Evolutionary conservation across 108 stramenopile genomes (phyloP).

Genomic region (Fragilaria crotonensis): DNA sequence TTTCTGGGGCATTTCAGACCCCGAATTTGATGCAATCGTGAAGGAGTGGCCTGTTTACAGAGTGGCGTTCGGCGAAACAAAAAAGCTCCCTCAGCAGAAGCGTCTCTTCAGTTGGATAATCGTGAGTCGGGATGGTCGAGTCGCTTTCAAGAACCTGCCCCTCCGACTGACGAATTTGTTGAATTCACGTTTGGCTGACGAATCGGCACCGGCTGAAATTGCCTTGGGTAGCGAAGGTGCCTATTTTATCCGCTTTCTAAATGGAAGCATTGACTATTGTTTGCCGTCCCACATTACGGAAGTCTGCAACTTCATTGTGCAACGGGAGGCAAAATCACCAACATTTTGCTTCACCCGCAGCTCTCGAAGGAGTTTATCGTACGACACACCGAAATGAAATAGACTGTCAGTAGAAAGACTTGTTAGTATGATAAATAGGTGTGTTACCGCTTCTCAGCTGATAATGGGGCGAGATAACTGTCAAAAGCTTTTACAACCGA

Average conservation of each 20-base stretch:
- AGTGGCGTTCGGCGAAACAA: slow-evolving; percentile 57
- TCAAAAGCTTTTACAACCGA: too few relatives aligned
- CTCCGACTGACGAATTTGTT: slow-evolving; percentile 48
- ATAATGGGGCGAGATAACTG: too few relatives aligned
- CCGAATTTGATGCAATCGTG: slow-evolving; percentile 43
- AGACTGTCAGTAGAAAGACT: too few relatives aligned
- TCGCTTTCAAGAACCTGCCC: slow-evolving; percentile 75
- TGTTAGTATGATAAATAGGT: too few relatives aligned
- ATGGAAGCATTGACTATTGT: slow-evolving; percentile 66
- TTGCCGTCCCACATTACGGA: slow-evolving; percentile 49
- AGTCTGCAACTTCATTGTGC: slow-evolving; percentile 46
- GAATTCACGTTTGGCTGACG: slow-evolving; percentile 23
- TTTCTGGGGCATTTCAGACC: slow-evolving; percentile 57
- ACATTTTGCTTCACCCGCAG: slow-evolving; percentile 38
- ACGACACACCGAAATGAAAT: slow-evolving; percentile 38
- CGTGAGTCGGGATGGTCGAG: slow-evolving; percentile 53
- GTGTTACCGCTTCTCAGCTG: too few relatives aligned
- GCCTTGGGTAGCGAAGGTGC: slow-evolving; percentile 62
- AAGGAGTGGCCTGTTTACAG: slow-evolving; percentile 56
- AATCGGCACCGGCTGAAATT: slow-evolving; percentile 54
- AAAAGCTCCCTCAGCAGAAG: neutral
- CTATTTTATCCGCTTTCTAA: slow-evolving; percentile 70
- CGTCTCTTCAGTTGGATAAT: slow-evolving; percentile 42
- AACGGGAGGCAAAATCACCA: slow-evolving; percentile 35
- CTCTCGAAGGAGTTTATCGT: slow-evolving; percentile 46